Evolutionary conservation across 257 asterid genomes (phyloP).

Genomic region (Verbascum thapsus): DNA sequence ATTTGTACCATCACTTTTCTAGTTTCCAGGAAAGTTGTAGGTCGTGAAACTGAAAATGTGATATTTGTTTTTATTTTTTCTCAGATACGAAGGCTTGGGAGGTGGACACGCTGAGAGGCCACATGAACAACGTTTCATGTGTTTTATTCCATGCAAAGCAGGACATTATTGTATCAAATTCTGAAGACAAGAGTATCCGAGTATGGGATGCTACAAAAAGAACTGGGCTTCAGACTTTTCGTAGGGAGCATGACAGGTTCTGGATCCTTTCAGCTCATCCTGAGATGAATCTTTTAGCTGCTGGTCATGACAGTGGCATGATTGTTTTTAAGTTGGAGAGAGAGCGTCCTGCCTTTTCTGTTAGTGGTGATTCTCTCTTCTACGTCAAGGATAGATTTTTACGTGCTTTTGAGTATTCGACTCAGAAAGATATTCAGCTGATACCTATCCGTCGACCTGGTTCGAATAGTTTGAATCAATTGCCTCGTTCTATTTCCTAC

Average conservation of each 20-base stretch:
- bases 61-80: constrained; percentile 16
- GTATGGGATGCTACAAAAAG: constrained; percentile 99
- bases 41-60: not conserved
- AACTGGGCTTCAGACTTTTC: constrained; percentile 94
- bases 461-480: constrained; percentile 79
- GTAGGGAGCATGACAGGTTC: constrained; percentile 98
- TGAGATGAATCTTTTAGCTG: constrained; percentile 97
- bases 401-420: constrained; percentile 80
- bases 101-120: constrained; percentile 98
- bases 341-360: constrained; percentile 93
- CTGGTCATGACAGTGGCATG: constrained; percentile 99
- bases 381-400: constrained; percentile 87
- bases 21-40: constrained; percentile 14
- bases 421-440: constrained; percentile 85
- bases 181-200: constrained; percentile 96
- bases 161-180: constrained; percentile 91
- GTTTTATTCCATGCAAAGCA: constrained; percentile 86
- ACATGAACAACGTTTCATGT: constrained; percentile 95
- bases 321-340: constrained; percentile 97
- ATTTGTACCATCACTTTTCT: constrained; percentile 21
- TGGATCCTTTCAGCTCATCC: constrained; percentile 98
- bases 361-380: constrained; percentile 76
- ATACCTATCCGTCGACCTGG: constrained; percentile 94
- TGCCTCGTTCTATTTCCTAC: constrained; percentile 81
- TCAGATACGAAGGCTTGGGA: constrained; percentile 99